Percentiles rank a stretch among this genome's conserved stretches.
phyloP scores from a whole-genome alignment of 1,139 yeast species.

The Pneumocystis canis region DNA sequence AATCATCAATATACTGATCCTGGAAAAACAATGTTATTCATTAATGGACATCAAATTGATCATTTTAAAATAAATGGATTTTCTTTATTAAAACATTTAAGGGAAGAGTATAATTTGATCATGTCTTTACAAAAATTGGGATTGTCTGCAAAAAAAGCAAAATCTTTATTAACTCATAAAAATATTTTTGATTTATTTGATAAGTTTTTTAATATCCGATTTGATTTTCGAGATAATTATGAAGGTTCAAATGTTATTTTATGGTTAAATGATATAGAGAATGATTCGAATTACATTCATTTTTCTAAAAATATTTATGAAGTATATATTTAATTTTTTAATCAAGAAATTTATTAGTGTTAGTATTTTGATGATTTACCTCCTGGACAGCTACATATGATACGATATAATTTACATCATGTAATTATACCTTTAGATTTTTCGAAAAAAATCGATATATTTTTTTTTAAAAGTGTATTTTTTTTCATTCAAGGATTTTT shows the following conservation, averaged over 20 bases:
- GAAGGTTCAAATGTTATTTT: conserved; percentile 33
- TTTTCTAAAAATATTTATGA: conserved; percentile 25
- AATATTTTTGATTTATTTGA: conserved; percentile 9
- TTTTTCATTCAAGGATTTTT: conserved; percentile 34
- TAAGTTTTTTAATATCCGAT: conserved; percentile 20
- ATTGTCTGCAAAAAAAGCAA: conserved; percentile 14
- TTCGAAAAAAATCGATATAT: conserved; percentile 34
- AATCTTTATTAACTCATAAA: conserved; percentile 15
- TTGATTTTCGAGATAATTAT: conserved; percentile 30
- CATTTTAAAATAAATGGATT: conserved; percentile 14
- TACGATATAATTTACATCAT: conserved; percentile 63
- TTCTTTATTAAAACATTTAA: conserved; percentile 22
- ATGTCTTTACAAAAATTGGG: conserved; percentile 16
- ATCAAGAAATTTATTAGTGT: conserved; percentile 1
- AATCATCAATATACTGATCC: conserved; percentile 16
- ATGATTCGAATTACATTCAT: conserved; percentile 38
- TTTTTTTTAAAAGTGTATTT: conserved; percentile 24
- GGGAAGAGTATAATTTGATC: conserved; percentile 22
- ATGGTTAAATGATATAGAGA: conserved; percentile 65
- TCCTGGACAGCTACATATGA: conserved; percentile 51
- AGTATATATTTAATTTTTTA: conserved; percentile 7
- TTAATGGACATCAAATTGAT: conserved; percentile 27
- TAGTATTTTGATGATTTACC: conserved; percentile 17
- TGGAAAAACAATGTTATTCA: conserved; percentile 25
- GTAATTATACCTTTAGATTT: conserved; percentile 58